Evolutionary conservation across 1,284 basidiomycete genomes (phyloP).

Genomic region (Golubevia sp.): DNA sequence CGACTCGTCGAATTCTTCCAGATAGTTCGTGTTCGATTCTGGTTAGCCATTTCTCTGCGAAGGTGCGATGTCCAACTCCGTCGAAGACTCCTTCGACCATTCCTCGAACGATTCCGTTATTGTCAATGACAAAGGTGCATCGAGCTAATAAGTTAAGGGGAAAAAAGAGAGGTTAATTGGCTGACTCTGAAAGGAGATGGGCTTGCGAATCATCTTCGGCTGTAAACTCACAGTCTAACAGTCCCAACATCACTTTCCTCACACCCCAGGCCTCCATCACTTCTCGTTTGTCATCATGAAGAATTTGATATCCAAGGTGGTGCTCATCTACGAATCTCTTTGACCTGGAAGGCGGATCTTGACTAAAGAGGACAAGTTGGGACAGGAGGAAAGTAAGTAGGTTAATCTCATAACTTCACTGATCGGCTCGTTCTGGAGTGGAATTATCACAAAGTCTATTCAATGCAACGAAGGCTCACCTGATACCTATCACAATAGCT

Average conservation of each 20-base stretch:
- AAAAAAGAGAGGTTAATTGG: neutral
- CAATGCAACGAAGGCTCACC: neutral
- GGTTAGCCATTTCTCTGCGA: slow-evolving; percentile 44
- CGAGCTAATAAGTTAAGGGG: slow-evolving; percentile 4
- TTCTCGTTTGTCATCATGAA: slow-evolving; percentile 29
- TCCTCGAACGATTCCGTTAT: slow-evolving; percentile 34
- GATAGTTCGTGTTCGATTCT: slow-evolving; percentile 42
- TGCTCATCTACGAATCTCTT: slow-evolving; percentile 39
- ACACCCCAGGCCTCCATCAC: slow-evolving; percentile 37
- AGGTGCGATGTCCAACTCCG: slow-evolving; percentile 30
- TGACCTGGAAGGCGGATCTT: slow-evolving; percentile 25
- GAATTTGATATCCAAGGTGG: slow-evolving; percentile 28
- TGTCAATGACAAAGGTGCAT: slow-evolving; percentile 47
- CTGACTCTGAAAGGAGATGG: too few species aligned
- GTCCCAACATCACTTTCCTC: slow-evolving; percentile 21
- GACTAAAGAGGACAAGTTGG: slow-evolving; percentile 6
- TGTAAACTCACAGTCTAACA: slow-evolving; percentile 21
- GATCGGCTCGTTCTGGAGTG: too few species aligned
- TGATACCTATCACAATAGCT: slow-evolving; percentile 48
- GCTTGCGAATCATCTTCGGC: too few species aligned
- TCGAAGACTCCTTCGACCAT: slow-evolving; percentile 44
- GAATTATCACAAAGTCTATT: too few species aligned
- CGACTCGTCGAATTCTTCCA: slow-evolving; percentile 14
- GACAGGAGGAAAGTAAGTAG: too few species aligned
- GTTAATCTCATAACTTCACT: too few species aligned